Evolutionary conservation across 306 rosid genomes (phyloP).

Genomic region (Quercus wislizeni): DNA sequence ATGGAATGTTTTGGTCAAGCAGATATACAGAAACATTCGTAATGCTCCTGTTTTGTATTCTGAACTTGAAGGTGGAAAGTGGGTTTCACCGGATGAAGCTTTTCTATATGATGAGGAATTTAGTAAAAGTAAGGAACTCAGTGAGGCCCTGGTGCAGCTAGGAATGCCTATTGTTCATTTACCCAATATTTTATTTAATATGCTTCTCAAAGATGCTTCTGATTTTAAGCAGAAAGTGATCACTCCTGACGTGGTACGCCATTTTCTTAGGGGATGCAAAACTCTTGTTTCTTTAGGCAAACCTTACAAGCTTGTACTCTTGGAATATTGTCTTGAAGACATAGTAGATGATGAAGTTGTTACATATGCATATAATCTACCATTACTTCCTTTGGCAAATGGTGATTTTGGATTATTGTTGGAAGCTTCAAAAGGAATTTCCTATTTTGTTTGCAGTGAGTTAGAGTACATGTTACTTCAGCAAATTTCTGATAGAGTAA

Average conservation of each 20-base stretch:
- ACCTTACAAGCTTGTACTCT: slow-evolving; percentile 67
- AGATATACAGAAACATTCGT: slow-evolving; percentile 61
- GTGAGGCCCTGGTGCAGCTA: slow-evolving; percentile 69
- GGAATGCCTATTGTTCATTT: slow-evolving; percentile 88
- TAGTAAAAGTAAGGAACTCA: slow-evolving; percentile 61
- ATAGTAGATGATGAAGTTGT: slow-evolving; percentile 88
- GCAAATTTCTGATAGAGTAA: slow-evolving; percentile 59
- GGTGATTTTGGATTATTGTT: slow-evolving; percentile 71
- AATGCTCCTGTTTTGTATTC: slow-evolving; percentile 68
- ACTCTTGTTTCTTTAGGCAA: slow-evolving; percentile 39
- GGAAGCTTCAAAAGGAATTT: slow-evolving; percentile 62
- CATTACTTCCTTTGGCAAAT: slow-evolving; percentile 89
- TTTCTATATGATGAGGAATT: slow-evolving; percentile 83
- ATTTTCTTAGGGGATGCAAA: slow-evolving; percentile 67
- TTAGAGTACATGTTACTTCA: slow-evolving; percentile 67
- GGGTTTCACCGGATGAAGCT: slow-evolving; percentile 86
- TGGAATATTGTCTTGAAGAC: slow-evolving; percentile 94
- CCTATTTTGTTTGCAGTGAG: slow-evolving; percentile 79
- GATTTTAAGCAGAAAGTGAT: slow-evolving; percentile 60
- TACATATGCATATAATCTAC: slow-evolving; percentile 60
- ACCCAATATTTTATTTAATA: slow-evolving; percentile 59
- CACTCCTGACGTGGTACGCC: slow-evolving; percentile 79
- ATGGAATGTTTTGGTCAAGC: slow-evolving; percentile 76
- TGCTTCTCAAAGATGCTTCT: slow-evolving; percentile 62
- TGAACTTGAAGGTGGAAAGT: slow-evolving; percentile 76